A percentile compares a stretch with the other conserved stretches of the same genome.
These are phyloP conservation scores for Sisymbrium altissimum DNA, from an alignment of 345 rosid genomes.

Conservation along the genomic window DNA sequence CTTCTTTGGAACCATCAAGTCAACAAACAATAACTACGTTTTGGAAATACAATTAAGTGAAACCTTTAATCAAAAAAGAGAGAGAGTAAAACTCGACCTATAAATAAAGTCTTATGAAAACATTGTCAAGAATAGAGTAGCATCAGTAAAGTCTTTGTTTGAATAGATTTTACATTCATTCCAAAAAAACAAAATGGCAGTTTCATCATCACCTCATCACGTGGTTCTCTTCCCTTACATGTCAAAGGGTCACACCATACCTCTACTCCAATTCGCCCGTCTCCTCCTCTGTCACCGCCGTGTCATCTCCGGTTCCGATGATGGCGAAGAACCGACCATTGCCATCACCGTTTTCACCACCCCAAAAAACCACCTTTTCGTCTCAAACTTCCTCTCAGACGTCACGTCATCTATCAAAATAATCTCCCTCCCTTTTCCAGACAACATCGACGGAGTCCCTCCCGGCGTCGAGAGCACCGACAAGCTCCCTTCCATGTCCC, in stretches of 20 bases:
- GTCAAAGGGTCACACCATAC: conserved; percentile 81
- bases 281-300: conserved; percentile 50
- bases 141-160: too few species aligned
- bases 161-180: too few species aligned
- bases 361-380: conserved; percentile 52
- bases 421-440: conserved; percentile 51
- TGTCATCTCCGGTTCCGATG: neutral
- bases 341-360: conserved; percentile 66
- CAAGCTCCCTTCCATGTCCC: conserved; percentile 58
- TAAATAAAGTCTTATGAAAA: neutral
- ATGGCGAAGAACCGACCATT: neutral
- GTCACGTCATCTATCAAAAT: conserved; percentile 32
- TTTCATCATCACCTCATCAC: conserved; percentile 27
- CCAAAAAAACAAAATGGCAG: conserved; percentile 7
- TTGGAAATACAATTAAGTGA: neutral
- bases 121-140: neutral
- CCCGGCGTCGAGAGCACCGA: conserved; percentile 66
- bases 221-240: conserved; percentile 75
- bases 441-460: conserved; percentile 44
- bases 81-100: neutral
- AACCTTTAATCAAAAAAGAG: neutral
- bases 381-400: conserved; percentile 42
- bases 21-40: neutral
- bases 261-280: conserved; percentile 62
- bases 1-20: conserved; percentile 7